Evolutionary conservation across 208 protist genomes (phyloP).

Genomic region (Strigomonas culicis): DNA sequence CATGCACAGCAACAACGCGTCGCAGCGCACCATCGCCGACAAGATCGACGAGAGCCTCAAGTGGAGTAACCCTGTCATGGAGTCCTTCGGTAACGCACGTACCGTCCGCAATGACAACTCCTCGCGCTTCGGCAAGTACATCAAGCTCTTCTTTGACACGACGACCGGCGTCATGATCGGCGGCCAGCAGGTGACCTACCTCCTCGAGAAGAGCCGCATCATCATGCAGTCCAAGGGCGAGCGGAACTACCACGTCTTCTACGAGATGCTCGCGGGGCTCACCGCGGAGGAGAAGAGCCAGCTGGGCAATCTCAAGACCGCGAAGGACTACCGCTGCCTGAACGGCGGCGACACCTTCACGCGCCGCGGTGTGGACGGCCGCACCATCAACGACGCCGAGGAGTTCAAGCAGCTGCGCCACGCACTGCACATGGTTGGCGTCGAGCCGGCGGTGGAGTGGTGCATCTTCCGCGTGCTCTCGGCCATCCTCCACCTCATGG

Average conservation of each 20-base stretch:
- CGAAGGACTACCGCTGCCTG: constrained; percentile 86
- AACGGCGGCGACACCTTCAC: constrained; percentile 77
- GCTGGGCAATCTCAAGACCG: constrained; percentile 62
- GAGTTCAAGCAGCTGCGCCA: constrained; percentile 78
- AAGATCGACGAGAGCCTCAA: constrained; percentile 69
- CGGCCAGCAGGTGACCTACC: constrained; percentile 84
- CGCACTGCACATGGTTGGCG: constrained; percentile 68
- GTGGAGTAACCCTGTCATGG: constrained; percentile 91
- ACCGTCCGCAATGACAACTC: constrained; percentile 94
- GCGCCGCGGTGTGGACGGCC: constrained; percentile 77
- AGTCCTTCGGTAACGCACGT: constrained; percentile 94
- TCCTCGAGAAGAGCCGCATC: constrained; percentile 94
- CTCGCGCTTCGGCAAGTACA: constrained; percentile 95
- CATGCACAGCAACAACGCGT: constrained; percentile 61
- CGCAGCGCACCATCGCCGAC: constrained; percentile 64
- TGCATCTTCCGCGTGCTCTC: constrained; percentile 90
- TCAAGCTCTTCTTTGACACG: constrained; percentile 92
- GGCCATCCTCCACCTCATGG: constrained; percentile 91
- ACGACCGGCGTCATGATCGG: constrained; percentile 81
- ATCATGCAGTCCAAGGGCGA: constrained; percentile 88
- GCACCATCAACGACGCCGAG: constrained; percentile 84
- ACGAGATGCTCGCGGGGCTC: constrained; percentile 91
- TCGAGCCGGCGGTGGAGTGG: constrained; percentile 40
- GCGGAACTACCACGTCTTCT: constrained; percentile 96
- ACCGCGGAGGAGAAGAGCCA: constrained; percentile 58